Evolutionary conservation across 495 filamentous ascomycete species (phyloP).

Genomic region (Tirmania nivea): DNA sequence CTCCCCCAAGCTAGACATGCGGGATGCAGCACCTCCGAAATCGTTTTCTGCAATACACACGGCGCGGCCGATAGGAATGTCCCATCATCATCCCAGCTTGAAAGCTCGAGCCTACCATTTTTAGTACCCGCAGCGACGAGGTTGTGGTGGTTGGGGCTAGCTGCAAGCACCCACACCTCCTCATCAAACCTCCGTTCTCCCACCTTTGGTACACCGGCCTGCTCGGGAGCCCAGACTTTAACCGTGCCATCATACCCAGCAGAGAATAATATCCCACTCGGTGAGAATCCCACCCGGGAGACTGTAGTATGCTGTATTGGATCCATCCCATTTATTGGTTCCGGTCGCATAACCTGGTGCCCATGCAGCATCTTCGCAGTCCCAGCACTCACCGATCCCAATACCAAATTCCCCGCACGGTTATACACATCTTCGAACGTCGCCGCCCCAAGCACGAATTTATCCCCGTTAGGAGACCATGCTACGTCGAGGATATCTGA

Average conservation of each 20-base stretch:
- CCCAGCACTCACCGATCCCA: constrained; percentile 4
- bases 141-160: constrained; percentile 26
- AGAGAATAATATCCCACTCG: constrained; percentile 40
- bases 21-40: constrained; percentile 4
- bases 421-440: constrained; percentile 12
- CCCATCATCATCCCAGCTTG: constrained; percentile 12
- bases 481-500: constrained; percentile 14
- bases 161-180: constrained; percentile 48
- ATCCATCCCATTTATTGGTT: background rate
- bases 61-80: background rate
- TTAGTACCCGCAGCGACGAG: constrained; percentile 30
- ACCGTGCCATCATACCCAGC: constrained; percentile 63
- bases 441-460: constrained; percentile 7
- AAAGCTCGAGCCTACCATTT: constrained; percentile 27
- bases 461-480: constrained; percentile 9
- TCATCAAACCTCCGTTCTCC: constrained; percentile 25
- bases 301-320: constrained; percentile 10
- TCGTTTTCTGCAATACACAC: background rate
- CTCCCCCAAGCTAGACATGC: constrained; percentile 6
- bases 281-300: constrained; percentile 7
- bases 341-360: constrained; percentile 5
- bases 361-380: constrained; percentile 10
- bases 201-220: constrained; percentile 7
- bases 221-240: constrained; percentile 44
- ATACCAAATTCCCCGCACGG: constrained; percentile 16